Percentiles rank a stretch among this genome's conserved stretches.
phyloP scores from a whole-genome alignment of 768 basidiomycete genomes.

The Cantharellus cinnabarinus region DNA sequence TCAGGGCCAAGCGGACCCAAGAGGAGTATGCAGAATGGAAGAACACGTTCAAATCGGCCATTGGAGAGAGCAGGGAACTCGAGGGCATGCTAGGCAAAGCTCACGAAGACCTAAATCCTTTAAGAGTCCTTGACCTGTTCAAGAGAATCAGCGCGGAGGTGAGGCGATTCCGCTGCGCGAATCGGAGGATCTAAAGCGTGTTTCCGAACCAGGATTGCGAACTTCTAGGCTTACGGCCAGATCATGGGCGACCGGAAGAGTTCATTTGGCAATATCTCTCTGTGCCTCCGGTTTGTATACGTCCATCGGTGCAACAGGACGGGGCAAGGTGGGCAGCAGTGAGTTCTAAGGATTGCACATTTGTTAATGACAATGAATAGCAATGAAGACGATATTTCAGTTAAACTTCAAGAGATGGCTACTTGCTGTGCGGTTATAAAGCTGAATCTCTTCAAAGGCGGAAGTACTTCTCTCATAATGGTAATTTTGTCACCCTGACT shows the following conservation, averaged over 20 bases:
- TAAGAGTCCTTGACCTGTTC: slow-evolving; percentile 86
- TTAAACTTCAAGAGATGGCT: slow-evolving; percentile 92
- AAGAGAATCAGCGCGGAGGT: slow-evolving; percentile 84
- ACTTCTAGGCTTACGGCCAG: slow-evolving; percentile 73
- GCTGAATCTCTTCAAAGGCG: slow-evolving; percentile 71
- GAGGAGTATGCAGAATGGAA: slow-evolving; percentile 81
- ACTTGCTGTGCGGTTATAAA: slow-evolving; percentile 86
- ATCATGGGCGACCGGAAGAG: slow-evolving; percentile 82
- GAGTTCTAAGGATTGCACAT: neutral
- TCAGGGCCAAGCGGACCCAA: slow-evolving; percentile 78
- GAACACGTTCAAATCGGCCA: slow-evolving; percentile 55
- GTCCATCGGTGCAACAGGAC: slow-evolving; percentile 93
- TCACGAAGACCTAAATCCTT: slow-evolving; percentile 82
- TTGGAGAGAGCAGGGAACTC: slow-evolving; percentile 76
- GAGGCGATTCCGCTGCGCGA: slow-evolving; percentile 7
- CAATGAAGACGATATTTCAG: slow-evolving; percentile 95
- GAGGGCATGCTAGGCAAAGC: slow-evolving; percentile 71
- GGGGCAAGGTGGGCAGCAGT: slow-evolving; percentile 37
- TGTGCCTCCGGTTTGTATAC: slow-evolving; percentile 92
- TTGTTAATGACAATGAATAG: slow-evolving; percentile 19
- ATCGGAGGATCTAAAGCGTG: neutral
- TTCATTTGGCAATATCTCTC: slow-evolving; percentile 98
- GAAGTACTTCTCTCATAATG: slow-evolving; percentile 79
- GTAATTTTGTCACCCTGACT: slow-evolving; percentile 18
- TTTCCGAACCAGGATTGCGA: slow-evolving; percentile 59